phyloP scores from a whole-genome alignment of 139 green algal species.

The Tetraselmis chui region DNA sequence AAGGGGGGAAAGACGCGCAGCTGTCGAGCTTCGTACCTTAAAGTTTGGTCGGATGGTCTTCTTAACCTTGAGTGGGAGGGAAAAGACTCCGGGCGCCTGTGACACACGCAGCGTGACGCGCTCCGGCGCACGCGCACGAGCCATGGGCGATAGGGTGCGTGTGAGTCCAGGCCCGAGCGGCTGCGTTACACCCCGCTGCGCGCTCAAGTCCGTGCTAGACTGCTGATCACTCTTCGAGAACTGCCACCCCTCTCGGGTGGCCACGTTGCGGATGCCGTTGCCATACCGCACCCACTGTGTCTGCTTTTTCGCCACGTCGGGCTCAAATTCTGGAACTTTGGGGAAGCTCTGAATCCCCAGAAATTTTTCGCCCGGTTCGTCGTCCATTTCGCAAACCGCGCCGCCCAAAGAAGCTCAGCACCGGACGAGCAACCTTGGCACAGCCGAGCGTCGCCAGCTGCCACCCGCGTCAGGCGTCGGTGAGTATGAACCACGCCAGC shows the following conservation, averaged over 20 bases:
- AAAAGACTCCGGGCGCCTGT: background rate
- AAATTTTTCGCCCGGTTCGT: background rate
- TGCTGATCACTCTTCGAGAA: background rate
- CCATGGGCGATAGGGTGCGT: background rate
- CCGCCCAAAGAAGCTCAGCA: too few species aligned
- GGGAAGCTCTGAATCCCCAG: background rate
- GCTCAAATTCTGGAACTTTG: background rate
- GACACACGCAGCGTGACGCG: background rate
- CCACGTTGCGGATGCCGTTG: background rate
- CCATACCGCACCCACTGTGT: background rate
- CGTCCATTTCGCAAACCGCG: too few species aligned
- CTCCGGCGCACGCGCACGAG: background rate
- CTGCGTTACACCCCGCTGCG: background rate
- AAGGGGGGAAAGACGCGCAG: too few species aligned
- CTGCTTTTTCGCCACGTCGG: background rate
- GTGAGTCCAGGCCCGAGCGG: background rate
- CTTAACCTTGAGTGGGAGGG: background rate
- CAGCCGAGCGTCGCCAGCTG: too few species aligned
- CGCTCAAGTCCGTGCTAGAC: background rate
- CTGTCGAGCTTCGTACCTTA: too few species aligned
- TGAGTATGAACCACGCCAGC: too few species aligned
- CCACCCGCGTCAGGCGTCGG: too few species aligned
- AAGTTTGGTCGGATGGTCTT: background rate
- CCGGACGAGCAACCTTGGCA: too few species aligned
- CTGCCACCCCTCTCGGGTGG: background rate